phyloP scores from a whole-genome alignment of 257 asterid species.

The Plectranthus barbatus region DNA sequence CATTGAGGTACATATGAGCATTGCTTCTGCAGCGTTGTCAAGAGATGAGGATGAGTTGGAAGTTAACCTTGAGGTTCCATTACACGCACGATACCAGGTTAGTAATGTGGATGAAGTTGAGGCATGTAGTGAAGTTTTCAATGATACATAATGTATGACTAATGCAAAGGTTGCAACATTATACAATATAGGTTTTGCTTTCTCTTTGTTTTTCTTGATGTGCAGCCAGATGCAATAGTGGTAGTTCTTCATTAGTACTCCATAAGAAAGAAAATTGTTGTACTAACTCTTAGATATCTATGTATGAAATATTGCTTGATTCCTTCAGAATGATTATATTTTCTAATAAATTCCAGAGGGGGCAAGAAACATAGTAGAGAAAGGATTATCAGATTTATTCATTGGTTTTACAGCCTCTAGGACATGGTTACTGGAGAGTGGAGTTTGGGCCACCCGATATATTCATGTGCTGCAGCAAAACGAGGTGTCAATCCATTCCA shows the following conservation, averaged over 20 bases:
- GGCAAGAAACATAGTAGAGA: too few relatives aligned
- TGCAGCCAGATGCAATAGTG: not conserved
- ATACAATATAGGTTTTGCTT: not conserved
- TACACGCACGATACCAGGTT: conserved; percentile 86
- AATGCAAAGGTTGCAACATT: not conserved
- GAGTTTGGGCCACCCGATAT: conserved; percentile 52
- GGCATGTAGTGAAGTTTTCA: not conserved
- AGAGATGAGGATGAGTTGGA: conserved; percentile 25
- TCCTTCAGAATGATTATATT: too few relatives aligned
- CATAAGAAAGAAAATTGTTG: too few relatives aligned
- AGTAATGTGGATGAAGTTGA: not conserved
- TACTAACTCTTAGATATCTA: not conserved
- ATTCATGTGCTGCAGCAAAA: conserved; percentile 34
- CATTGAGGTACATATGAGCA: conserved; percentile 60
- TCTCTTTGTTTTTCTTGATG: not conserved
- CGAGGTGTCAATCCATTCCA: conserved; percentile 29
- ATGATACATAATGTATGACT: not conserved
- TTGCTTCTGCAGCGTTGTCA: conserved; percentile 23
- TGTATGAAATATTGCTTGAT: not conserved
- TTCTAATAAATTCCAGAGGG: too few relatives aligned
- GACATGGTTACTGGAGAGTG: conserved; percentile 44
- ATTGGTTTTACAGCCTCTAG: conserved; percentile 48
- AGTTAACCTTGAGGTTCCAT: conserved; percentile 49
- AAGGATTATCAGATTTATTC: not conserved
- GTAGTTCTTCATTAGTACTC: not conserved